Evolutionary conservation across 257 asterid genomes (phyloP).

Genomic region (Forsythia suspensa): DNA sequence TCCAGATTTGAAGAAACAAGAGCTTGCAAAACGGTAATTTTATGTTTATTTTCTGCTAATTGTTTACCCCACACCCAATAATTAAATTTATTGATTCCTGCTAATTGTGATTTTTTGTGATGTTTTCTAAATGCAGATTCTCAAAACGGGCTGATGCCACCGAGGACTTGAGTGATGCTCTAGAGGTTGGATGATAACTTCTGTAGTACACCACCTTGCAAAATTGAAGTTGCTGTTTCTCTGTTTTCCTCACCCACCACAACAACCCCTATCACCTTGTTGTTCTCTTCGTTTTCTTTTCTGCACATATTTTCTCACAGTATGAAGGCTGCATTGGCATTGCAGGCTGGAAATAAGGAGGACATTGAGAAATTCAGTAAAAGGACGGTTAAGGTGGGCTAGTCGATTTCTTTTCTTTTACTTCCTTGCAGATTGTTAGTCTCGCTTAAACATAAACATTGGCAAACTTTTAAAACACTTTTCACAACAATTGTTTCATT

Average conservation of each 20-base stretch:
- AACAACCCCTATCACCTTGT: neutral
- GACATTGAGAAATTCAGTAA: slow-evolving; percentile 96
- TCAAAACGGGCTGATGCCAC: slow-evolving; percentile 93
- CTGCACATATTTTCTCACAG: slow-evolving; percentile 12
- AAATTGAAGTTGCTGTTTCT: slow-evolving; percentile 5
- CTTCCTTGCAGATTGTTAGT: slow-evolving; percentile 16
- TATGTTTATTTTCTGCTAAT: slow-evolving; percentile 18
- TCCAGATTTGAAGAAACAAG: slow-evolving; percentile 93
- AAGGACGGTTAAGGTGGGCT: slow-evolving; percentile 89
- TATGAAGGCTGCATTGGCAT: slow-evolving; percentile 18
- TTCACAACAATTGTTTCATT: neutral
- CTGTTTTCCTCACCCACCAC: neutral
- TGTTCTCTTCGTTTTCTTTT: slow-evolving; percentile 14
- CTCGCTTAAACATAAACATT: neutral
- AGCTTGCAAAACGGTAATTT: slow-evolving; percentile 91
- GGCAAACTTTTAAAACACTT: neutral
- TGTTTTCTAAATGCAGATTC: slow-evolving; percentile 47
- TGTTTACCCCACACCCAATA: slow-evolving; percentile 15
- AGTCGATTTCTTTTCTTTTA: slow-evolving; percentile 5
- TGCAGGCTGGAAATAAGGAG: slow-evolving; percentile 79
- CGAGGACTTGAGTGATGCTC: slow-evolving; percentile 71
- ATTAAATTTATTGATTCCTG: slow-evolving; percentile 4
- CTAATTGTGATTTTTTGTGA: slow-evolving; percentile 10
- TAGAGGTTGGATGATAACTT: slow-evolving; percentile 55
- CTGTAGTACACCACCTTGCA: neutral